Evolutionary conservation across 2,329 filamentous ascomycete genomes (phyloP).

Genomic region (Sporothrix inflata): DNA sequence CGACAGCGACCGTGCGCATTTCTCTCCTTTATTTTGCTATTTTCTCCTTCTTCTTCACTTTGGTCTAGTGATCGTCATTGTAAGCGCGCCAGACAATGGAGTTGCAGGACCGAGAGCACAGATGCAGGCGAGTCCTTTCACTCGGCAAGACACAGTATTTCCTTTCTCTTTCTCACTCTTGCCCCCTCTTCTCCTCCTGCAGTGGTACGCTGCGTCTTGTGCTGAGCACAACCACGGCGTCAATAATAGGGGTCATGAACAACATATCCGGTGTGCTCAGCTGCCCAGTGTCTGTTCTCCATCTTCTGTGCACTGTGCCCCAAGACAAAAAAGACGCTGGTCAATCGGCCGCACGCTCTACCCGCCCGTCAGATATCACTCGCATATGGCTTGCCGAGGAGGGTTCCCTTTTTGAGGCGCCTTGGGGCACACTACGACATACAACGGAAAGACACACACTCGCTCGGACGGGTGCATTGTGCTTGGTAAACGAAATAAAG

Average conservation of each 20-base stretch:
- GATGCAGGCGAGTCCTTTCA: not conserved
- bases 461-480: not conserved
- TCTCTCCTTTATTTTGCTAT: not conserved
- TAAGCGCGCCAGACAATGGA: not conserved
- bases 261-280: not conserved
- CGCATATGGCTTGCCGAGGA: conserved; percentile 7
- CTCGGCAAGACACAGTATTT: conserved; percentile 3
- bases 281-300: not conserved
- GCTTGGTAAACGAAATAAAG: conserved; percentile 9
- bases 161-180: not conserved
- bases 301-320: not conserved
- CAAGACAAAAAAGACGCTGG: not conserved
- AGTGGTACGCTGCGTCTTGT: not conserved
- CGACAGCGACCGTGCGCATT: not conserved
- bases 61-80: not conserved
- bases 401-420: not conserved
- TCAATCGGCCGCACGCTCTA: conserved; percentile 18
- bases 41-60: too few species aligned
- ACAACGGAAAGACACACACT: not conserved
- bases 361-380: conserved; percentile 21
- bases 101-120: conserved; percentile 14
- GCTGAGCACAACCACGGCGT: not conserved
- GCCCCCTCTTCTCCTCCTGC: not conserved
- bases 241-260: not conserved
- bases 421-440: not conserved